Base-by-base conservation (phyloP, 306 rosid genomes). In the Geum urbanum region DNA sequence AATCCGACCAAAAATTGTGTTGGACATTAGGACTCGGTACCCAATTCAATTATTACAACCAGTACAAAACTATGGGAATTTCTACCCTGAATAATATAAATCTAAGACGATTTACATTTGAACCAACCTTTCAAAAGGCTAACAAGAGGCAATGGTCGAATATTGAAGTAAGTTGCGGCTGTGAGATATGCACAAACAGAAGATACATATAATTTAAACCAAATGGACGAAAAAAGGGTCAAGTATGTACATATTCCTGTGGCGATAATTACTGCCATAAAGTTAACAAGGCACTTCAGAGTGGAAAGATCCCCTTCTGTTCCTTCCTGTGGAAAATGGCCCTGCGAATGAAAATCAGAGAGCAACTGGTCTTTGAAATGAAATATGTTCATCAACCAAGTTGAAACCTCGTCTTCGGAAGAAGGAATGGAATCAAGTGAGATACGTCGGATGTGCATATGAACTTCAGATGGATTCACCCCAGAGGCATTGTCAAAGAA, bases 391-490 rank as follows among this genome's bases (percentile, higher is more conserved):
- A 84, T 70, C 77, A 90, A 48, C 96, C 96, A 87, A 8, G 41
- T 56, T 15, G 84, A 62, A 48, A 82, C 77, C 82, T 84, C 80
- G 0, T 81, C 81, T 79, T 87, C 91, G 4, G 94, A 81, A 64
- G 70, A 56, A 0, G 89, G 96, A 78, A 90, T 81, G 20, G 4
- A 5, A 22, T 84, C 86, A 7, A 87, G 54, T 62, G 86, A 55
- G 66, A 84, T 7, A 52, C 85, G 82, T 58, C 61, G 39, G 58
- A 90, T 55, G 19, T 90, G 89, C 16, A 90, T 77, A 79, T 90
- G 96, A 74, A 90, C 96, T 79, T 87, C 96, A 9, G 94, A 79
- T 58, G 96, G 96, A 74, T 83, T 85, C 78, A 87, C 79, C 37
- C 91, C 94, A 49, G 74, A 79, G 39, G 85, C 94, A 61, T 87